Conservation (phyloP, 2,329 filamentous ascomycete species). For the Coniella lustricola region DNA sequence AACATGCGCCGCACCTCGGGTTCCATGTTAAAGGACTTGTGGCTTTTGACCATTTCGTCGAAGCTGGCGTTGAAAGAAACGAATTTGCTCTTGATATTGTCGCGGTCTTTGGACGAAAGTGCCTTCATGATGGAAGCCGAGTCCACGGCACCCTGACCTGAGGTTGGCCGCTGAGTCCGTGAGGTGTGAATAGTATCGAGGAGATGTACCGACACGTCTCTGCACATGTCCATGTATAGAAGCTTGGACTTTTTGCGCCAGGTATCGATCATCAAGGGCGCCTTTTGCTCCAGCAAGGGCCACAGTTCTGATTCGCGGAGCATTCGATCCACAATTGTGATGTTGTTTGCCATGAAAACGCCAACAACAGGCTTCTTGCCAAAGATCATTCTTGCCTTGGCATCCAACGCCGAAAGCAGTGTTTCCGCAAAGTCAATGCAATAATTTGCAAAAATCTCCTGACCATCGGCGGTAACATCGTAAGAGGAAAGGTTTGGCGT, state of each 20-base stretch:
- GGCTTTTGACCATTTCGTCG: conserved; percentile 76
- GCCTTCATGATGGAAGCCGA: conserved; percentile 78
- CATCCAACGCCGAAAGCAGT: conserved; percentile 67
- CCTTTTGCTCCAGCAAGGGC: conserved; percentile 60
- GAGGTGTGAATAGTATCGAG: conserved; percentile 91
- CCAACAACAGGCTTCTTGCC: conserved; percentile 74
- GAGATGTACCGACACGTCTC: conserved; percentile 75
- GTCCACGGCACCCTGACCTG: conserved; percentile 62
- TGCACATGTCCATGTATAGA: conserved; percentile 80
- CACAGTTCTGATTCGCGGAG: conserved; percentile 75
- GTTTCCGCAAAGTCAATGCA: conserved; percentile 81
- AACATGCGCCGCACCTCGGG: conserved; percentile 76
- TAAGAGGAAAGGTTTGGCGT: conserved; percentile 69
- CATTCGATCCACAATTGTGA: conserved; percentile 76
- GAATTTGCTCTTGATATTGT: conserved; percentile 95
- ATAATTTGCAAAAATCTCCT: conserved; percentile 83
- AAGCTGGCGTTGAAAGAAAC: conserved; percentile 84
- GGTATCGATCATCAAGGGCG: conserved; percentile 57
- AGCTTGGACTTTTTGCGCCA: conserved; percentile 84
- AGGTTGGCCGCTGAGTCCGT: conserved; percentile 61
- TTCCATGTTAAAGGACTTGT: conserved; percentile 85
- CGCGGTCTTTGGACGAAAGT: conserved; percentile 83
- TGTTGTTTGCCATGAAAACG: conserved; percentile 85
- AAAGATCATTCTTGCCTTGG: conserved; percentile 63
- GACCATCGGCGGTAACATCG: conserved; percentile 82